phyloP scores from a whole-genome alignment of 805 yeast genomes.

The Kluyveromyces nonfermentans region DNA sequence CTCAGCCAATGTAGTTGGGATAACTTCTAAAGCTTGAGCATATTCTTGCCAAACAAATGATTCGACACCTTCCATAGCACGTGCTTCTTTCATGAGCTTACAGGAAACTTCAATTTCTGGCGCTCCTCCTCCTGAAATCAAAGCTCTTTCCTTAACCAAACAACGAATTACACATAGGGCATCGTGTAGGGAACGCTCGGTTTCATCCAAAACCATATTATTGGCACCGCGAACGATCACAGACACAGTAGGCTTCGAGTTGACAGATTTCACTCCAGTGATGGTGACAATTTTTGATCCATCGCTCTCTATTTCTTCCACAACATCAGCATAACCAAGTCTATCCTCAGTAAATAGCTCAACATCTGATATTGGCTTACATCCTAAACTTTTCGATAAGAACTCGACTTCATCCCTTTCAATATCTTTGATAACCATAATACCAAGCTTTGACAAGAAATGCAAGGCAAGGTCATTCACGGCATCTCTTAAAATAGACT shows the following conservation, averaged over 20 bases:
- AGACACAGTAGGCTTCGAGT: constrained; percentile 55
- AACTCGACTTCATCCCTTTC: constrained; percentile 96
- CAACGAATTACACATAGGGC: constrained; percentile 93
- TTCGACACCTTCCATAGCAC: constrained; percentile 71
- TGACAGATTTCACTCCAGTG: constrained; percentile 56
- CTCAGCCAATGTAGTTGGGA: constrained; percentile 91
- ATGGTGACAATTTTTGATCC: constrained; percentile 86
- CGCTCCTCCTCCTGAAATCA: constrained; percentile 98
- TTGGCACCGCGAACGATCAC: constrained; percentile 95
- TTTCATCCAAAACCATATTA: constrained; percentile 80
- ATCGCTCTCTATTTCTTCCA: constrained; percentile 83
- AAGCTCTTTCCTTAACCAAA: constrained; percentile 76
- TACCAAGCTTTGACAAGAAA: constrained; percentile 84
- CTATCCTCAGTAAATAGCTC: constrained; percentile 90
- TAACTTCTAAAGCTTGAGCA: constrained; percentile 84
- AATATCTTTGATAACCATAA: constrained; percentile 88
- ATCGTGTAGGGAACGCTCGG: constrained; percentile 95
- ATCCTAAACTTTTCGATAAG: constrained; percentile 69
- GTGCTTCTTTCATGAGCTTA: constrained; percentile 59
- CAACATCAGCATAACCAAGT: constrained; percentile 82
- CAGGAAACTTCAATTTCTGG: constrained; percentile 89
- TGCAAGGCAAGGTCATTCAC: constrained; percentile 92
- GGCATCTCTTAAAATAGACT: constrained; percentile 90
- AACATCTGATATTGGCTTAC: constrained; percentile 93
- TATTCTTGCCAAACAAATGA: constrained; percentile 87